Base-by-base conservation (phyloP, 345 rosid species). In the Citrus glauca region DNA sequence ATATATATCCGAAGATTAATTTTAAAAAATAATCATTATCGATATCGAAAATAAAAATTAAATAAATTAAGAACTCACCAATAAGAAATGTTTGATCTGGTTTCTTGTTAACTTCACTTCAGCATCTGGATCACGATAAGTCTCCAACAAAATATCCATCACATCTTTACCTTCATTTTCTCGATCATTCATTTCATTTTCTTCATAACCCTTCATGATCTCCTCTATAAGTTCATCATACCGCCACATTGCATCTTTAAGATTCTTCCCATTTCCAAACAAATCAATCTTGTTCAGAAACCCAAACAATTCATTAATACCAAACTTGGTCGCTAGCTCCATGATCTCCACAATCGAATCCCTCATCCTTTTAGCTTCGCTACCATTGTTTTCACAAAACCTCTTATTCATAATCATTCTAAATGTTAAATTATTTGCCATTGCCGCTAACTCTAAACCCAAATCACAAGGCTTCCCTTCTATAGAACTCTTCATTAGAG, bases 61-160 rank as follows among this genome's bases (percentile, higher is more conserved):
- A 13, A 11, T 45, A 53, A 53, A 53, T 53, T 53, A 53, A 53
- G 33, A 25, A 75, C 91, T 90, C 76, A 91, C 98, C 6, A 90
- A 86, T 78, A 91, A 79, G 87, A 90, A 89, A 72, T 82, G 84
- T 71, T 93, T 91, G 84, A 91, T 88, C 72, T 91, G 91, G 65
- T 85, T 79, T 84, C 85, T 88, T 9, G 93, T 87, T 70, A 91
- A 35, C 71, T 80, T 87, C 73, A 89, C 78, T 61, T 90, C 94
- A 5, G 91, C 86, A 75, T 76, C 66, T 0, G 87, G 55, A 40
- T 91, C 93, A 56, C 78, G 82, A 38, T 80, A 88, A 11, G 89
- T 84, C 84, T 90, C 92, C 81, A 93, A 45, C 88, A 93, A 83
- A 66, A 89, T 90, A 57, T 88, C 90, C 69, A 90, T 82, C 5